Evolutionary conservation across 2,329 filamentous ascomycete species (phyloP), one percentile per base, ranked within the genome.

Genomic region (Xylariaceae sp.): DNA sequence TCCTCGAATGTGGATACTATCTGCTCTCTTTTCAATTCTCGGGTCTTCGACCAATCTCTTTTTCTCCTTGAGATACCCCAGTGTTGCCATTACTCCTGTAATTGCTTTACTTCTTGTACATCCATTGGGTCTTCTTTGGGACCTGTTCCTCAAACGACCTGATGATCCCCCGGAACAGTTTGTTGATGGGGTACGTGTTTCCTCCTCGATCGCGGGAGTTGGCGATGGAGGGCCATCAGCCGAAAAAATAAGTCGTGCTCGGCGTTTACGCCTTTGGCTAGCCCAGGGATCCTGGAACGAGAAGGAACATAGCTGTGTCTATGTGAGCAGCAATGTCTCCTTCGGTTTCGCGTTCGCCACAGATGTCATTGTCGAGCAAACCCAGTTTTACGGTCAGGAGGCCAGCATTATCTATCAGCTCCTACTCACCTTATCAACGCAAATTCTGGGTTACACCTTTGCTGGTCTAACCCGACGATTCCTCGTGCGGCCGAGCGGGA

Each of bases 291-390:
- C 71, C 27, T 93, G 88, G 88, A 93, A 93, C 61, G 84, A 90
- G 62, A 93, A 93, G 64, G 88, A 93, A 64, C 88, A 93, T 64
- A 87, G 85, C 34, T 93, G 88, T 61, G 87, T 93, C 41, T 93
- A 93, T 57, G 88, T 93, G 56, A 89, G 85, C 72, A 92, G 87
- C 68, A 93, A 93, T 61, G 87, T 93, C 34, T 89, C 88, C 17
- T 93, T 93, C 63, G 88, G 88, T 2, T 93, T 93, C 66, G 88
- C 88, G 21, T 93, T 93, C 67, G 88, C 88, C 6, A 93, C 88
- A 22, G 88, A 93, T 69, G 85, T 93, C 48, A 93, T 95, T 55
- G 87, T 94, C 42, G 88, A 94, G 64, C 89, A 94, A 69, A 88
- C 87, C 21, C 82, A 88, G 50, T 95, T 94, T 65, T 95, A 95